Base-by-base conservation (phyloP, 371 early-diverging fungal species). In the Parasitella parasitica region DNA sequence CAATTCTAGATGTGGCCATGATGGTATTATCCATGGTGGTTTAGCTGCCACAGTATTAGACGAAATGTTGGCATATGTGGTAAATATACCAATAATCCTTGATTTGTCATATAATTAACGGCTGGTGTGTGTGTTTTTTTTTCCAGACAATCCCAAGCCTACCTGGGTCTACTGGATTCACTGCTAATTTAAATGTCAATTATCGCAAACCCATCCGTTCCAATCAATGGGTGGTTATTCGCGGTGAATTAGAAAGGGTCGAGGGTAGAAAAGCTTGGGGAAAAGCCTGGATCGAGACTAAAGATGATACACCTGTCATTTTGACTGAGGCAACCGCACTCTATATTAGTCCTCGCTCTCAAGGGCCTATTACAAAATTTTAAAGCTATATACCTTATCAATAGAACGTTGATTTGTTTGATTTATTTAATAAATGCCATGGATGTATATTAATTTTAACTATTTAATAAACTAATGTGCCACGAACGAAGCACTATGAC, bases 21-120 rank as follows among this genome's bases (percentile, higher is more conserved):
- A 87, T 34, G 82, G 84, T 27, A 86, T 91, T 63, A 83, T 91
- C 22, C 93, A 91, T 61, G 92, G 92, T 12, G 93, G 93, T 22
- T 70, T 91, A 22, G 78, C 86, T 62, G 89, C 86, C 1, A 90
- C 90, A 7, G 56, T 92, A 30, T 71, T 91, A 38, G 93, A 91
- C 72, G 91, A 89, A 63, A 69, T 68, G 22, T 64, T 82, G n/a
- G 83, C 80, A 12, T 76, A 77, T 71, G 80, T 84, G 35, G 85
- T 84, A 84, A 72, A 83, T 27, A 22, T 0, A 0, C 1, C 9
- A 5, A 3, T 12, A 20, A 32, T 13, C 36, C 13, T 54, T 26
- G 26, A 37, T 34, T 52, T 4, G 26, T 32, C 26, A 13, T 15
- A 15, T 57, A n/a, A n/a, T n/a, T n/a, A n/a, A n/a, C n/a, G n/a